Evolutionary conservation across 768 basidiomycete genomes (phyloP).

Genomic region (Hericium erinaceus): DNA sequence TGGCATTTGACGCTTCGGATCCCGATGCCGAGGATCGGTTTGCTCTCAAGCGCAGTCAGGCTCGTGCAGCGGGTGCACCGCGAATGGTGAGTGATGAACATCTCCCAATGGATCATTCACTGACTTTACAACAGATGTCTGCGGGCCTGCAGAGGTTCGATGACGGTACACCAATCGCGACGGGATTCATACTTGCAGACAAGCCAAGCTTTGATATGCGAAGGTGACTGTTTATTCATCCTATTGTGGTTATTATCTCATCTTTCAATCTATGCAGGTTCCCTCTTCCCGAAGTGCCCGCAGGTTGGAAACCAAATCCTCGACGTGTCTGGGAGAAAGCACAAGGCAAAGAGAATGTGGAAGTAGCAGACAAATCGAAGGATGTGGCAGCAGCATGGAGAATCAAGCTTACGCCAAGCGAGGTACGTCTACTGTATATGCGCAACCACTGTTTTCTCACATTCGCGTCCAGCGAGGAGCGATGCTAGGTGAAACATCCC

Average conservation of each 20-base stretch:
- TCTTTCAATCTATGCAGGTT: constrained; percentile 45
- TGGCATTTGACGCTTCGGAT: constrained; percentile 59
- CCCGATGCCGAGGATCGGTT: constrained; percentile 54
- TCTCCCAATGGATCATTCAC: not conserved
- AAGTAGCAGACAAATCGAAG: constrained; percentile 40
- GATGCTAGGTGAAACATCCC: constrained; percentile 72
- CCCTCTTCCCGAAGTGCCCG: constrained; percentile 71
- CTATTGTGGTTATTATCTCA: constrained; percentile 11
- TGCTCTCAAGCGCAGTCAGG: constrained; percentile 8
- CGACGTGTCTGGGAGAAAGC: constrained; percentile 57
- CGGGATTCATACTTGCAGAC: constrained; percentile 67
- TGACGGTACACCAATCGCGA: constrained; percentile 65
- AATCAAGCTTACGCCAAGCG: constrained; percentile 7
- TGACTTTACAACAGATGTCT: constrained; percentile 12
- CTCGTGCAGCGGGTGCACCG: not conserved
- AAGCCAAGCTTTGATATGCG: constrained; percentile 60
- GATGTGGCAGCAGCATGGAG: constrained; percentile 31
- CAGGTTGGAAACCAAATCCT: constrained; percentile 83
- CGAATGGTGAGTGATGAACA: not conserved
- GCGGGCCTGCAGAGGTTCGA: constrained; percentile 39
- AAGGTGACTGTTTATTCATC: constrained; percentile 38
- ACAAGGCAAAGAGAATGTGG: constrained; percentile 26
- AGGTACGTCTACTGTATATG: not conserved
- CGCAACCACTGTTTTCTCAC: not conserved
- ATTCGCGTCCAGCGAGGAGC: constrained; percentile 54